Evolutionary conservation across 495 filamentous ascomycete genomes (phyloP).

Genomic region (Penicillium crystallinum): DNA sequence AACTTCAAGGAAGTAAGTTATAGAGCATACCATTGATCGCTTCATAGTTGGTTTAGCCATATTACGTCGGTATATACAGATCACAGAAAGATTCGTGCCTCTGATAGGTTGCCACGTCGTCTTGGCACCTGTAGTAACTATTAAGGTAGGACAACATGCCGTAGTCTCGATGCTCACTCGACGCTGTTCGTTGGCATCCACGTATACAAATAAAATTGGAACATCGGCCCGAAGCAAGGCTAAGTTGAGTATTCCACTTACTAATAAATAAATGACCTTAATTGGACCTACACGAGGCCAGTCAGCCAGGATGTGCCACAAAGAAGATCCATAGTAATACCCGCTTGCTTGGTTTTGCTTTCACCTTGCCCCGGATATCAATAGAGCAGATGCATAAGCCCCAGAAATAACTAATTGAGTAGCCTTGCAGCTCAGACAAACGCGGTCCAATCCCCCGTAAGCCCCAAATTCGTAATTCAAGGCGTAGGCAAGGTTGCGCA

Average conservation of each 20-base stretch:
- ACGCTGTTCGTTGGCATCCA: too few species aligned
- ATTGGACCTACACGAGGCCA: background rate
- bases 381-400: background rate
- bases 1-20: constrained; percentile 6
- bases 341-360: background rate
- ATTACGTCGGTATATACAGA: background rate
- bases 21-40: background rate
- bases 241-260: background rate
- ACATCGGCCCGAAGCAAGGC: background rate
- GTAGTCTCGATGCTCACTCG: too few species aligned
- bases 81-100: too few species aligned
- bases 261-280: background rate
- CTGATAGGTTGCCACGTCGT: too few species aligned
- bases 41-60: background rate
- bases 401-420: background rate
- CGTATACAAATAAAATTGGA: too few species aligned
- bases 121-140: too few species aligned
- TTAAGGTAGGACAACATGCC: too few species aligned
- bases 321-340: background rate
- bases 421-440: background rate
- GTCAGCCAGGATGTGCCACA: background rate
- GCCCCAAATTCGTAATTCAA: background rate
- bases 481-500: background rate
- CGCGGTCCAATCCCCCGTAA: background rate
- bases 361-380: background rate